phyloP scores from a whole-genome alignment of 331 rosid genomes.

The Saraca asoca region DNA sequence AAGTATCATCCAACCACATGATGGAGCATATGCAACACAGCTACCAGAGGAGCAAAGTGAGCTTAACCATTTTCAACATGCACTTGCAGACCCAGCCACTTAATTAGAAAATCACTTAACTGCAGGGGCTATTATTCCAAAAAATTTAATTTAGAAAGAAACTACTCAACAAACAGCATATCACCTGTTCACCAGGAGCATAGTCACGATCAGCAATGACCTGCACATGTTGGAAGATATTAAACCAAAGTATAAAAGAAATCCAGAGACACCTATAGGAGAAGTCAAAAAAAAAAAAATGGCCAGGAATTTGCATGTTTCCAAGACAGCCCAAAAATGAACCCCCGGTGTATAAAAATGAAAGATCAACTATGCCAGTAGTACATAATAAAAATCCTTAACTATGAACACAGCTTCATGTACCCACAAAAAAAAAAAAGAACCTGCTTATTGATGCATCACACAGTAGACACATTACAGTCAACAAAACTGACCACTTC shows the following conservation, averaged over 20 bases:
- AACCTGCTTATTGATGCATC: neutral
- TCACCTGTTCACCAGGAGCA: constrained; percentile 75
- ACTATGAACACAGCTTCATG: constrained; percentile 15
- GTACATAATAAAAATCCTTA: neutral
- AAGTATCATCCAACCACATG: neutral
- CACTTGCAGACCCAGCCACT: neutral
- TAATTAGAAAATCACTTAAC: neutral
- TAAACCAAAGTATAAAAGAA: neutral
- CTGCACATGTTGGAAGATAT: constrained; percentile 44
- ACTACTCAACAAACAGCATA: constrained; percentile 26
- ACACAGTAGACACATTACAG: no score
- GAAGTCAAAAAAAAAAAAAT: neutral
- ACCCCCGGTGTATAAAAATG: neutral
- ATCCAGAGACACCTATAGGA: neutral
- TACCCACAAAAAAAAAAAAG: neutral
- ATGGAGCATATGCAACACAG: neutral
- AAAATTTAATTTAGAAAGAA: neutral
- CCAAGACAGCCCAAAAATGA: constrained; percentile 1
- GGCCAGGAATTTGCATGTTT: neutral
- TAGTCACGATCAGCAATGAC: constrained; percentile 68
- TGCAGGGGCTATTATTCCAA: neutral
- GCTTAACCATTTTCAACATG: neutral
- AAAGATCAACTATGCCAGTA: constrained; percentile 1
- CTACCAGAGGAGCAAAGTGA: neutral
- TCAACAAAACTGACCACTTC: constrained; percentile 5